Percentiles rank a stretch among this genome's conserved stretches.
Conservation (phyloP, 228 moss, liverwort and hornwort species). For the Sphagnum fallax region DNA sequence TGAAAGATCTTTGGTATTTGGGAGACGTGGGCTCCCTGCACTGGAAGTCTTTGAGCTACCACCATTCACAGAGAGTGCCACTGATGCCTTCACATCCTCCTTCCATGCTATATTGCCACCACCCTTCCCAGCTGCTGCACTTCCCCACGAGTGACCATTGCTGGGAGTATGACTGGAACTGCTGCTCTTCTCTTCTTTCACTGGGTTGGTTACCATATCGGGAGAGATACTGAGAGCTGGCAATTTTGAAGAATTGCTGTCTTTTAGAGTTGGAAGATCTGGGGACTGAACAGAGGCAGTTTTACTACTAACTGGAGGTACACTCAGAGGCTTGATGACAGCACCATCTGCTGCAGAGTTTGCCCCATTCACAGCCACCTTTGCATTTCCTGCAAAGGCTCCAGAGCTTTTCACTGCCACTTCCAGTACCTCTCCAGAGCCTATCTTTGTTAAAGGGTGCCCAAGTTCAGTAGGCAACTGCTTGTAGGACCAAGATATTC, state of each 20-base stretch:
- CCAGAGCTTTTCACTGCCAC: constrained; percentile 68
- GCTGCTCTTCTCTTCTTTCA: constrained; percentile 82
- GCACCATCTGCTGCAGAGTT: constrained; percentile 32
- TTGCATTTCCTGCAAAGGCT: constrained; percentile 59
- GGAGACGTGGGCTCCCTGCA: constrained; percentile 33
- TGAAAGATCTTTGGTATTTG: constrained; percentile 42
- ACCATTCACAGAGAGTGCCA: constrained; percentile 6
- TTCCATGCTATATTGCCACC: constrained; percentile 46
- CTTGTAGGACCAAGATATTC: constrained; percentile 63
- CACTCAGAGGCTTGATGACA: constrained; percentile 19
- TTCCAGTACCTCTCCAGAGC: constrained; percentile 20
- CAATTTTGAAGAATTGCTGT: constrained; percentile 23
- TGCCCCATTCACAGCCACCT: constrained; percentile 51
- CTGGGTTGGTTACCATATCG: constrained; percentile 32
- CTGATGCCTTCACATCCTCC: constrained; percentile 66
- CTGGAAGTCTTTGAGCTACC: constrained; percentile 17
- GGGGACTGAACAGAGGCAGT: constrained; percentile 20
- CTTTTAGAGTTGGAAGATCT: constrained; percentile 24
- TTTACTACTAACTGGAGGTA: constrained; percentile 7
- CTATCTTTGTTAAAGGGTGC: constrained; percentile 42
- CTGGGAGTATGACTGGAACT: constrained; percentile 68
- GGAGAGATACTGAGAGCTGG: constrained; percentile 19
- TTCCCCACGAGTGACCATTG: constrained; percentile 73
- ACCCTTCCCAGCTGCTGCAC: constrained; percentile 39
- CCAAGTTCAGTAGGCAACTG: constrained; percentile 65